Evolutionary conservation across 192 early-diverging fungal genomes (phyloP).

Genomic region (Dissophora globulifera): DNA sequence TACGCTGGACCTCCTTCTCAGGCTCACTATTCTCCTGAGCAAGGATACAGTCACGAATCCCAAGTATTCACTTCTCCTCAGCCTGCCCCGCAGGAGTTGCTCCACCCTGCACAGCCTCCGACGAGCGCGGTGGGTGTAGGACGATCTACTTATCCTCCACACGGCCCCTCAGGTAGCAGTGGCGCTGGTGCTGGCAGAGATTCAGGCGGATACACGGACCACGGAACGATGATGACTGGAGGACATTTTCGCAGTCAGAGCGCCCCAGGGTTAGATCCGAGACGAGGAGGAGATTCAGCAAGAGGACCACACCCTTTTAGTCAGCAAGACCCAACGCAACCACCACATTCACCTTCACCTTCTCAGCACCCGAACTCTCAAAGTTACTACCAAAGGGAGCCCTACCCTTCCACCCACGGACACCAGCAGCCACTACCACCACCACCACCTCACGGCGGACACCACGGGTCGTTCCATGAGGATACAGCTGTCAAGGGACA

Average conservation of each 20-base stretch:
- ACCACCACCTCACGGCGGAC: conserved; percentile 13
- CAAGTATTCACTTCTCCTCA: conserved; percentile 20
- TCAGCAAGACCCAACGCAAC: conserved; percentile 15
- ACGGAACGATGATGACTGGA: conserved; percentile 12
- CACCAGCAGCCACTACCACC: conserved; percentile 23
- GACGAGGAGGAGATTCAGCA: conserved; percentile 17
- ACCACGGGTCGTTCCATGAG: conserved; percentile 27
- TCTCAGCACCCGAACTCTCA: neutral
- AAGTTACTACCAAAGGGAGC: conserved; percentile 18
- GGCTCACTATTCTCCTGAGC: conserved; percentile 19
- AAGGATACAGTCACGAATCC: conserved; percentile 20
- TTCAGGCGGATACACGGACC: conserved; percentile 22
- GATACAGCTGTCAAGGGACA: neutral
- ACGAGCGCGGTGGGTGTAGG: conserved; percentile 1
- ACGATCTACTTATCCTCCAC: neutral
- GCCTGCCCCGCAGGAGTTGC: conserved; percentile 4
- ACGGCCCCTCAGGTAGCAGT: too few relatives aligned
- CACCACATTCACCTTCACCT: conserved; percentile 18
- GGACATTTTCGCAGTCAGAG: conserved; percentile 50
- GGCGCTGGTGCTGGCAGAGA: conserved; percentile 5
- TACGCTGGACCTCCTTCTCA: conserved; percentile 29
- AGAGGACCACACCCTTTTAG: conserved; percentile 31
- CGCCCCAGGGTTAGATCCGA: conserved; percentile 45
- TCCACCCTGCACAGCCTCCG: conserved; percentile 4
- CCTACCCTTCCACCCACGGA: conserved; percentile 8